Base-by-base conservation (phyloP, 1,139 yeast genomes). In the Candida sp. region DNA sequence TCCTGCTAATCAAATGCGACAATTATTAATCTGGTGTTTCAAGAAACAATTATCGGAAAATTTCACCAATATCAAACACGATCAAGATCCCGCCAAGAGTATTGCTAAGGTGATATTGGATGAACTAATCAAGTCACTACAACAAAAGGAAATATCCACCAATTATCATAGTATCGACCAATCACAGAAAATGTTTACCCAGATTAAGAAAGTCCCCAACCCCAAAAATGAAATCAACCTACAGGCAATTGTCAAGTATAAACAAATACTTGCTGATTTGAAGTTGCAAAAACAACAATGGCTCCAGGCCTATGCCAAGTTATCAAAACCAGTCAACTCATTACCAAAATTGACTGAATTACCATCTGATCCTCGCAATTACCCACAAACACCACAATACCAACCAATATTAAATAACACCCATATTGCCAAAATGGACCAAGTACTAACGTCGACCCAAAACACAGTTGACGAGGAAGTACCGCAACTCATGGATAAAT, bases 1-100 rank as follows among this genome's bases (percentile, higher is more conserved):
- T 21, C 87, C 95, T 0, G 93, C 82, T 44, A 86, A 83, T 53
- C 71, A 82, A 47, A 80, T 87, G 84, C 73, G 84, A 49, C 90
- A 84, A 55, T 60, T 87, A 21, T 58, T 87, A 42, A 70, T 80
- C 4, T 86, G 95, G 95, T 80, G 87, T 45, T 70, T 83, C 30
- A 78, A 78, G 46, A 71, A 84, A 45, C 66, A 67, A 35, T 54
- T 77, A 34, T 56, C 58, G 25, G 62, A 64, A 39, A 55, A 57
- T 33, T 55, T 53, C 39, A 52, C 53, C 23, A 50, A 57, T 40
- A 55, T 60, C n/a, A 51, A 51, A 22, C 58, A 45, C 15, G 40
- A 47, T 11, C 49, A 45, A 8, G 40, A 57, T 1, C 72, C 68
- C 36, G 71, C 64, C 41, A 62, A 60, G 41, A 75, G 73, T 46